Conservation (phyloP, 1,284 basidiomycete species). For the Puccinia horiana region DNA sequence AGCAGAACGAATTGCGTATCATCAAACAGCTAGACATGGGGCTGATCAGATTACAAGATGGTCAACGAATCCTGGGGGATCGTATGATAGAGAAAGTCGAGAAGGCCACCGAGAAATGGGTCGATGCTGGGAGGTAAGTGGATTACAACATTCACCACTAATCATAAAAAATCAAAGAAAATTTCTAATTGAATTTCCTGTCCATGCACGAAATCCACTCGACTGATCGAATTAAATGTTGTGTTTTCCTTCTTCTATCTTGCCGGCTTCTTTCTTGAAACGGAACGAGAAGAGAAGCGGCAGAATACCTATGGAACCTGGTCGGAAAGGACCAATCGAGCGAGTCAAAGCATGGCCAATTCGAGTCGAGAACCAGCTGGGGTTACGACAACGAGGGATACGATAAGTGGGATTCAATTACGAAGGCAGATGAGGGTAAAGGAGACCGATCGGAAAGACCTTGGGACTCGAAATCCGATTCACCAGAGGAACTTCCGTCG, state of each 20-base stretch:
- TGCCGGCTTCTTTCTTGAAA: background rate
- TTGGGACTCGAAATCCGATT: background rate
- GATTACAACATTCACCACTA: too few relatives aligned
- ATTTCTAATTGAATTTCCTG: background rate
- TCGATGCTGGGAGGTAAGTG: slow-evolving; percentile 21
- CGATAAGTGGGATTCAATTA: background rate
- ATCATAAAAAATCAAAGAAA: too few relatives aligned
- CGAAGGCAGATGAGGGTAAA: background rate
- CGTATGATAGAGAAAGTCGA: slow-evolving; percentile 25
- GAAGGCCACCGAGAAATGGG: slow-evolving; percentile 14
- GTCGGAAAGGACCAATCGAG: slow-evolving; percentile 1
- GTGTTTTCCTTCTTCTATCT: background rate
- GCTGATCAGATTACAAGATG: slow-evolving; percentile 11
- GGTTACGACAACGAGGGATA: background rate
- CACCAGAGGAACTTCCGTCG: background rate
- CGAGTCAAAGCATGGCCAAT: background rate
- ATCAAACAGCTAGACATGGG: slow-evolving; percentile 6
- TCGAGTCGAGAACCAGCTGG: slow-evolving; percentile 1
- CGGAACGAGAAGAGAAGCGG: slow-evolving; percentile 11
- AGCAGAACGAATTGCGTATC: background rate
- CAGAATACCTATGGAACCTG: slow-evolving; percentile 30
- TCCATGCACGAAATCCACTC: background rate
- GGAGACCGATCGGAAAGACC: background rate
- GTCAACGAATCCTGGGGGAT: slow-evolving; percentile 6
- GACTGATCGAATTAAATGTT: background rate